A percentile compares a stretch with the other conserved stretches of the same genome.
Evolutionary conservation across 2,329 filamentous ascomycete species (phyloP).

Genomic region (Penicillium brevicompactum): DNA sequence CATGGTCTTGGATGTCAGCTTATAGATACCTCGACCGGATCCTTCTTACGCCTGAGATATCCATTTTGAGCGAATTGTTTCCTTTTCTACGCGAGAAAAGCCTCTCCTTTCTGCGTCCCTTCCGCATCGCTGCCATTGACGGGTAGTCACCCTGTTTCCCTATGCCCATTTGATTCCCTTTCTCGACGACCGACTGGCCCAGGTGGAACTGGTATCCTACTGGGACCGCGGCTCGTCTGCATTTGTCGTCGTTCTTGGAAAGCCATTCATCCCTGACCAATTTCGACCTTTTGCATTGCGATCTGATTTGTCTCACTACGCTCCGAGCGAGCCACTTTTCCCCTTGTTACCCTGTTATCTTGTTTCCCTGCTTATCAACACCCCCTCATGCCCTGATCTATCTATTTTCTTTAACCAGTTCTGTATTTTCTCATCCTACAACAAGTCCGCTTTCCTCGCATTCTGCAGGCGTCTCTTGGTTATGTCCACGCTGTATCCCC

Average conservation of each 20-base stretch:
- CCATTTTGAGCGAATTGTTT: conserved; percentile 30
- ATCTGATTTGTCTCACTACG: conserved; percentile 19
- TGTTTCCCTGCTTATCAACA: conserved; percentile 23
- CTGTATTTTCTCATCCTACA: conserved; percentile 15
- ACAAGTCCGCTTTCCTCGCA: conserved; percentile 34
- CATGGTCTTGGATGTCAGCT: conserved; percentile 86
- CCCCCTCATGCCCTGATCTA: conserved; percentile 26
- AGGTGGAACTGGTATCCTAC: conserved; percentile 26
- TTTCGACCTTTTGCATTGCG: conserved; percentile 14
- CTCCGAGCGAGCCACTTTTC: conserved; percentile 22
- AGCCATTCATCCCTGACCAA: conserved; percentile 14
- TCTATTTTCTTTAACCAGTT: conserved; percentile 16
- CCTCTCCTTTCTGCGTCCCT: conserved; percentile 17
- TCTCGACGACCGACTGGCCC: conserved; percentile 13
- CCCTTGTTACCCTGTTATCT: conserved; percentile 7
- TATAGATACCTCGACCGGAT: conserved; percentile 49
- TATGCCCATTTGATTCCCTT: conserved; percentile 13
- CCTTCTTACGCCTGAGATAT: conserved; percentile 32
- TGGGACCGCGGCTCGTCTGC: conserved; percentile 16
- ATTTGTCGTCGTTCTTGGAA: conserved; percentile 18
- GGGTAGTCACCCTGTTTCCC: conserved; percentile 8
- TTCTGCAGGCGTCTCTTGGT: conserved; percentile 41
- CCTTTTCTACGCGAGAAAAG: conserved; percentile 25
- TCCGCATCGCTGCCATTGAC: conserved; percentile 17
- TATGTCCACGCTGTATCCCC: conserved; percentile 22